These are phyloP conservation scores for Candida railenensis DNA, from an alignment of 805 yeast species.

Conservation along the genomic window DNA sequence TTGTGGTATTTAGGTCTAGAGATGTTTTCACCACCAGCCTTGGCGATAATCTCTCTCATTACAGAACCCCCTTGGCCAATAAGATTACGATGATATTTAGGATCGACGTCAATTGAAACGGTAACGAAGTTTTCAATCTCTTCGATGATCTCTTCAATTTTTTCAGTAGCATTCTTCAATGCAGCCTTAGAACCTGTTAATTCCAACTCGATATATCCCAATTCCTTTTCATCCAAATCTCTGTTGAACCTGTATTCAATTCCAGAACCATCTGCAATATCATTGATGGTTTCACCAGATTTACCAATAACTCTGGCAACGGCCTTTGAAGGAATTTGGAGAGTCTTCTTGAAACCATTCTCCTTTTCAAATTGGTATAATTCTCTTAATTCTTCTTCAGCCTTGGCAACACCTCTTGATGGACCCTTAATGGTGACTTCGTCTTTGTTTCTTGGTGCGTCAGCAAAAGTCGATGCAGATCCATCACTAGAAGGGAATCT, in stretches of 20 bases:
- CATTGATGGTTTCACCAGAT: slow-evolving; percentile 78
- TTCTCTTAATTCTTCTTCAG: slow-evolving; percentile 80
- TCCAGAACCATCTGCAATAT: slow-evolving; percentile 69
- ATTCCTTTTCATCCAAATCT: slow-evolving; percentile 43
- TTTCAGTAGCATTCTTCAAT: slow-evolving; percentile 67
- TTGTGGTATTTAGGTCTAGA: slow-evolving; percentile 48
- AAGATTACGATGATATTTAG: slow-evolving; percentile 69
- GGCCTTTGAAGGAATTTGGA: slow-evolving; percentile 70
- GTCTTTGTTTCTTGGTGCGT: slow-evolving; percentile 47
- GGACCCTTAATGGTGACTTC: slow-evolving; percentile 83
- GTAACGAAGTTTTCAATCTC: slow-evolving; percentile 63
- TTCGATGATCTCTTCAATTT: slow-evolving; percentile 60
- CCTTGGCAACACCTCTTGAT: slow-evolving; percentile 81
- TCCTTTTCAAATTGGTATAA: slow-evolving; percentile 83
- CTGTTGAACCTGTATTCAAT: slow-evolving; percentile 51
- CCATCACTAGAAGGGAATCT: slow-evolving; percentile 59
- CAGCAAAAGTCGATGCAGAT: slow-evolving; percentile 17
- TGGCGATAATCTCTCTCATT: slow-evolving; percentile 68
- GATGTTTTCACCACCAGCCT: slow-evolving; percentile 66
- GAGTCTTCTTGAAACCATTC: slow-evolving; percentile 66
- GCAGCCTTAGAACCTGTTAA: slow-evolving; percentile 77
- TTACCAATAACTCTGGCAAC: slow-evolving; percentile 88
- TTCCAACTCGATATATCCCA: slow-evolving; percentile 59
- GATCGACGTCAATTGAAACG: slow-evolving; percentile 62
- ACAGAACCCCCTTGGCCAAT: slow-evolving; percentile 78